Base-by-base conservation (phyloP, 257 asterid genomes). In the Rauvolfia tetraphylla region DNA sequence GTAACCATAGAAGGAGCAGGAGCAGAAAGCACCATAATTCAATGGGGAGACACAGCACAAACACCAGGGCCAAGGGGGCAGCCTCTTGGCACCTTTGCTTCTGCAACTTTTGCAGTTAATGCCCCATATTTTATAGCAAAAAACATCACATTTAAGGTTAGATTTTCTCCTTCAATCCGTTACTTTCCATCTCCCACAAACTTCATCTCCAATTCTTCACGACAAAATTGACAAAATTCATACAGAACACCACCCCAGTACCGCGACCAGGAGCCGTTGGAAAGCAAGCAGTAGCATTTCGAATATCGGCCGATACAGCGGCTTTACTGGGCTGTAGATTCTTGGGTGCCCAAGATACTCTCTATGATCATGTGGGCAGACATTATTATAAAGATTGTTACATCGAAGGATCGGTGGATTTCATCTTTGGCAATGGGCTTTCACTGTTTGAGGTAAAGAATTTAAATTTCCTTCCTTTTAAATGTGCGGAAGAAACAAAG, bases 61-160 rank as follows among this genome's bases (percentile, higher is more conserved):
- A 90, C 98, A 33, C 80, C n/a, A 20, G 98, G 97, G 7, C 90
- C 93, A 10, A 85, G 53, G 7, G 91, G 93, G 53, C 79, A 56
- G 54, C 93, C 96, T 7, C 91, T 93, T 56, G 98, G 98, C 71
- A 93, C 97, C 8, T 90, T 78, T 82, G 97, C 88, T 22, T 93
- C 98, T 9, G 98, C 98, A 8, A 93, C 98, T 75, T 93, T 93
- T 83, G 97, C 96, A 0, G 98, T 90, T 11, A 93, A 93, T 79
- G 84, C 98, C 0, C 97, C 94, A 0, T 93, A 81, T 76, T 93
- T 93, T 69, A 84, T 92, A 42, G 98, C 97, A 87, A 89, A 77
- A 81, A 92, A 93, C 57, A 89, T 93, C 41, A 92, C 98, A 0
- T 92, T 93, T 70, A 93, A 90, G 94, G 98, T 89, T 80, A 51